Conservation (phyloP, 768 basidiomycete species). For the Pholiota microspora region DNA sequence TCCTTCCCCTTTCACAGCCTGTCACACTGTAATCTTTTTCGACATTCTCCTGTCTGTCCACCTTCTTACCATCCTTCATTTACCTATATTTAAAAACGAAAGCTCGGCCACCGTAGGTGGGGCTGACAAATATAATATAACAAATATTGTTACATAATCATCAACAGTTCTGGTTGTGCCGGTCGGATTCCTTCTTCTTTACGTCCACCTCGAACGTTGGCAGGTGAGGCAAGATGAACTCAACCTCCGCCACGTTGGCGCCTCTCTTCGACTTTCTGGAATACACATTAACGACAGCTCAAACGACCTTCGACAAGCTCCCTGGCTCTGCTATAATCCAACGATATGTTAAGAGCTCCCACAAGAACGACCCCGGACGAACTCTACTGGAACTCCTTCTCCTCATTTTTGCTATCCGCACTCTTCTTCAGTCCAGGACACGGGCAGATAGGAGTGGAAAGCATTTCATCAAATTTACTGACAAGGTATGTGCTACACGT, state of each 20-base stretch:
- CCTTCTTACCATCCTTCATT: too few species aligned
- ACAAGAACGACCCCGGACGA: slow-evolving; percentile 94
- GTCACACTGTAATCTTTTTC: too few species aligned
- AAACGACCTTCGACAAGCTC: slow-evolving; percentile 68
- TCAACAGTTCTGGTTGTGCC: too few species aligned
- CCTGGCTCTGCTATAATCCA: slow-evolving; percentile 83
- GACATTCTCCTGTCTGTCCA: too few species aligned
- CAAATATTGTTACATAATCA: too few species aligned
- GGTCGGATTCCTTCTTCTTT: too few species aligned
- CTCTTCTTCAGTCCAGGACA: slow-evolving; percentile 87
- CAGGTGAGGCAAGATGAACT: slow-evolving; percentile 24
- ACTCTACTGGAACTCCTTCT: slow-evolving; percentile 89
- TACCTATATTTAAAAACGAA: too few species aligned
- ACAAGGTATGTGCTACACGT: slow-evolving; percentile 61
- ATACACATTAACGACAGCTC: slow-evolving; percentile 53
- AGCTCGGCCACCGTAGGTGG: too few species aligned
- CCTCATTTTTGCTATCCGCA: slow-evolving; percentile 83
- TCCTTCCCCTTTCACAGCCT: too few species aligned
- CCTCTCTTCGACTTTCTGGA: slow-evolving; percentile 66
- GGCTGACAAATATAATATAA: too few species aligned
- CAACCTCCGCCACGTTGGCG: slow-evolving; percentile 35
- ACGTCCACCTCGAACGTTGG: too few species aligned
- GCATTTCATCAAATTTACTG: slow-evolving; percentile 87
- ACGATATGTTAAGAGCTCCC: slow-evolving; percentile 92
- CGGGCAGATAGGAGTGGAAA: slow-evolving; percentile 80